Base-by-base conservation (phyloP, 176 grass and related monocot species). In the Otatea glauca region DNA sequence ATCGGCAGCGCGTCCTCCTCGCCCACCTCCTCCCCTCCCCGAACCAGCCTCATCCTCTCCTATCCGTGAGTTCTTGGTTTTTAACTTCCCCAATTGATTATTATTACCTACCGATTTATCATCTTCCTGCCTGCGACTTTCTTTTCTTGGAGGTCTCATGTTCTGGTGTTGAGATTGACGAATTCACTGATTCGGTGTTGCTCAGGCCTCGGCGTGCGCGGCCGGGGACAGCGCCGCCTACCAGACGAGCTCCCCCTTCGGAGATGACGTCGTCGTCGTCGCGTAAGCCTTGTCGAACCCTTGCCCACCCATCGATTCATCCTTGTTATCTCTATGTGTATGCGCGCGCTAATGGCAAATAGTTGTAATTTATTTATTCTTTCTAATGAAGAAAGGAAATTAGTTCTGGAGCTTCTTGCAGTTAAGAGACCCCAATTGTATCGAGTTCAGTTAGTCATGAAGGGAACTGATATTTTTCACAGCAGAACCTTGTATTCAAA, bases 151-250 rank as follows among this genome's bases (percentile, higher is more conserved):
- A 17, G 42, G 39, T 35, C n/a, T 18, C 25, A 7, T 50, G 7
- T 34, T 23, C 14, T 20, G 44, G 16, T 32, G 20, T n/a, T 6
- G 15, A 16, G 58, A 49, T 15, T 41, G 4, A 21, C 25, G 17
- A 7, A 64, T 35, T 18, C 12, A 3, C 23, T 54, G 25, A 16
- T 90, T 67, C 23, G 21, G 7, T 54, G 10, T 23, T 79, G 49
- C 6, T 48, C 65, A 97, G 96, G 89, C 93, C 68, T 99, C 93
- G 15, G 65, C 78, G 64, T 96, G 96, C 83, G 91, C 96, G 37
- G 96, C 93, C 10, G 93, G 96, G 62, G 96, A 98, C 84, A 99
- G 96, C 71, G 93, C 96, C 53, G 89, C 93, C 0, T 98, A 98
- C 83, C 91, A 95, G 77, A 81, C 91, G 89, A 86, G 66, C 69